Evolutionary conservation across 352 stramenopile species (phyloP), one percentile per base, ranked within the genome.

Genomic region (Phytopythium litorale): DNA sequence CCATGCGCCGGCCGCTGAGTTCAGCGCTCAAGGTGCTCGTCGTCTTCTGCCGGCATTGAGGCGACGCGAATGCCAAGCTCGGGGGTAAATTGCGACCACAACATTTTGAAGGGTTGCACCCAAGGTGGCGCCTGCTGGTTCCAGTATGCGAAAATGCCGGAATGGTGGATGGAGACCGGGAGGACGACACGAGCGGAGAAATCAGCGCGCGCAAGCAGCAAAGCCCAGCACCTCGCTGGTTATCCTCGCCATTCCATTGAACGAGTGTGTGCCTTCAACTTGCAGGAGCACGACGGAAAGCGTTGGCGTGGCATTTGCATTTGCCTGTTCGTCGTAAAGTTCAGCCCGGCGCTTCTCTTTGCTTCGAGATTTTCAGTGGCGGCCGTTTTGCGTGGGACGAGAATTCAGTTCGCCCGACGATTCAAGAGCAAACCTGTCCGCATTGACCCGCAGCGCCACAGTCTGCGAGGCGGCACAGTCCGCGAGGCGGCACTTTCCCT

Each of bases 201-300:
- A 57, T 45, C 51, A 57, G 30, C 51, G 32, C 51, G 51, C 51
- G 51, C 32, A 57, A 57, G n/a, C 51, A 16, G 11, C 18, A 21
- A 5, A 55, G 49, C n/a, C 16, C 23, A 54, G 21, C 48, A 28
- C 15, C 42, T 49, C 21, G 42, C 42, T 21, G 42, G 42, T 11
- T 11, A 40, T 40, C 35, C 35, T 40, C 35, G 8, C 8, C 7
- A 6, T 15, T 40, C 8, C 4, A 16, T 40, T 40, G 35, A 28
- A 28, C 5, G 28, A 4, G 28, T 32, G 28, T 4, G 28, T 32
- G 28, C 28, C 28, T 32, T 32, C 28, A 32, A 32, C 28, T 32
- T 4, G 28, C 28, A 32, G 28, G 35, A 16, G 7, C 12, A 40
- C 12, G 35, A 40, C 3, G 35, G 35, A 40, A 16, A 40, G 35